Evolutionary conservation across 2,329 filamentous ascomycete species (phyloP).

Genomic region (Pyrenochaeta sp.): DNA sequence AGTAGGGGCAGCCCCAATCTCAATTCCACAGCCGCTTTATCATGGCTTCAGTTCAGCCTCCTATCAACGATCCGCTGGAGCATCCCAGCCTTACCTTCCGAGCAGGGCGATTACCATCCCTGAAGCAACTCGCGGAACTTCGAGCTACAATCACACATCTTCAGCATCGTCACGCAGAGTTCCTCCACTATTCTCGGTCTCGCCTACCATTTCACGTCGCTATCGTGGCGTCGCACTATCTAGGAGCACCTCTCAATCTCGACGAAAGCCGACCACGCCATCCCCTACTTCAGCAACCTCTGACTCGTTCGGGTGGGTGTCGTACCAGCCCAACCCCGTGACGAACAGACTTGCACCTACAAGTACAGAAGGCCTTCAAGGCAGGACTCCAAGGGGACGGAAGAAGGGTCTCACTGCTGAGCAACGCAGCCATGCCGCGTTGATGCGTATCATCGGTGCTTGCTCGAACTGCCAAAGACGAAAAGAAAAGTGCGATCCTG

Average conservation of each 20-base stretch:
- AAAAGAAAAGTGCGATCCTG: slow-evolving; percentile 50
- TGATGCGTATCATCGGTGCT: slow-evolving; percentile 46
- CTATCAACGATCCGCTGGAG: slow-evolving; percentile 16
- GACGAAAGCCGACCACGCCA: slow-evolving; percentile 30
- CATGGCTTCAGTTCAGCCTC: slow-evolving; percentile 24
- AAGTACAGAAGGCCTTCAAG: slow-evolving; percentile 31
- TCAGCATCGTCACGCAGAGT: slow-evolving; percentile 22
- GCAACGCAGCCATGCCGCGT: slow-evolving; percentile 43
- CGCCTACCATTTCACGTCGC: slow-evolving; percentile 30
- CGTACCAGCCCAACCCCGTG: slow-evolving; percentile 42
- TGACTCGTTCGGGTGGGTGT: slow-evolving; percentile 43
- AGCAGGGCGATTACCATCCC: slow-evolving; percentile 41
- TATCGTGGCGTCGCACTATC: slow-evolving; percentile 31
- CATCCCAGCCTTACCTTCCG: slow-evolving; percentile 16
- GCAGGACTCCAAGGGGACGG: slow-evolving; percentile 40
- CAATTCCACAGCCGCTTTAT: slow-evolving; percentile 35
- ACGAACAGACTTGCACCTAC: slow-evolving; percentile 42
- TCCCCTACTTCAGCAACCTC: slow-evolving; percentile 38
- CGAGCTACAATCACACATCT: slow-evolving; percentile 16
- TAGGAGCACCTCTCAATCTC: slow-evolving; percentile 34
- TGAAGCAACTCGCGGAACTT: slow-evolving; percentile 21
- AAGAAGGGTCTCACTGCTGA: slow-evolving; percentile 42
- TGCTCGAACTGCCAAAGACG: slow-evolving; percentile 47
- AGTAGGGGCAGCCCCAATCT: slow-evolving; percentile 31
- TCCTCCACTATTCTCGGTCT: slow-evolving; percentile 36